phyloP scores from a whole-genome alignment of 2,329 filamentous ascomycete genomes.

The Chaetomiaceae sp. region DNA sequence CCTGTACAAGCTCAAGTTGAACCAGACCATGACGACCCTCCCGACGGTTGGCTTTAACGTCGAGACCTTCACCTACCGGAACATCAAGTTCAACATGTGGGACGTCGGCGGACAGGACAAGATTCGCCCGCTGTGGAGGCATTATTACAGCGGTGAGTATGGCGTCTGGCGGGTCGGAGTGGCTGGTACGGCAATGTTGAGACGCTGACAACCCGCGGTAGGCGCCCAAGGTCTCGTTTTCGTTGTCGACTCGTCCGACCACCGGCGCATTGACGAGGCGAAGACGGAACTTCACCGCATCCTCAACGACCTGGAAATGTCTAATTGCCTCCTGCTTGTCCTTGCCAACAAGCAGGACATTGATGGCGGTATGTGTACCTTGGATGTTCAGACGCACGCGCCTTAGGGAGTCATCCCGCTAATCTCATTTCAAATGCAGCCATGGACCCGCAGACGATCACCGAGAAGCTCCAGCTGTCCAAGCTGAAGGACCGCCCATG shows the following conservation, averaged over 20 bases:
- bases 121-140: slow-evolving; percentile 93
- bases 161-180: background rate
- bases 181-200: background rate
- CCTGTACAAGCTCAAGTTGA: slow-evolving; percentile 97
- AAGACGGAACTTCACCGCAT: slow-evolving; percentile 91
- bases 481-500: slow-evolving; percentile 78
- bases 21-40: slow-evolving; percentile 96
- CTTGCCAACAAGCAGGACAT: slow-evolving; percentile 99
- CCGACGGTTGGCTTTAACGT: slow-evolving; percentile 99
- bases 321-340: slow-evolving; percentile 86
- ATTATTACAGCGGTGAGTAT: slow-evolving; percentile 78
- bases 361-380: slow-evolving; percentile 55
- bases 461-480: slow-evolving; percentile 66
- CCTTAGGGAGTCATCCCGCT: too few species aligned
- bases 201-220: slow-evolving; percentile 31
- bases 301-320: slow-evolving; percentile 96
- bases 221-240: slow-evolving; percentile 97
- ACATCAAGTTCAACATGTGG: slow-evolving; percentile 99
- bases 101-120: slow-evolving; percentile 99
- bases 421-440: too few species aligned
- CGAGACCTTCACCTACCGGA: slow-evolving; percentile 98
- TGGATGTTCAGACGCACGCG: too few species aligned
- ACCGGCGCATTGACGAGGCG: slow-evolving; percentile 85
- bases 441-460: slow-evolving; percentile 74
- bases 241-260: slow-evolving; percentile 94